Evolutionary conservation across 805 yeast genomes (phyloP).

Genomic region (Saccharomycopsis fibuligera): DNA sequence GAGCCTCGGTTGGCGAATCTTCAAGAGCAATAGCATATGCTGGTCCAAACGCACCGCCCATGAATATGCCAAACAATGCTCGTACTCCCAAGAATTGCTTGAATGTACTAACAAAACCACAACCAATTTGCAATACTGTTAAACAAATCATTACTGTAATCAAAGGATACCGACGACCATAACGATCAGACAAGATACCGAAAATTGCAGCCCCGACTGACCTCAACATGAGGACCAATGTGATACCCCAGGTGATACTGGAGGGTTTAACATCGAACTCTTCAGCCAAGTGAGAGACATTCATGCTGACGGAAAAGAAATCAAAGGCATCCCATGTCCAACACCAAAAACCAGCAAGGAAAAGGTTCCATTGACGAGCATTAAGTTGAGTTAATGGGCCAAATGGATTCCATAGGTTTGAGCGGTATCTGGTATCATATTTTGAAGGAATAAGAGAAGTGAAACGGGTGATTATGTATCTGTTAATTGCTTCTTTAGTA

Average conservation of each 20-base stretch:
- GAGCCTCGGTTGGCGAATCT: constrained; percentile 52
- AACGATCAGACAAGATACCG: constrained; percentile 53
- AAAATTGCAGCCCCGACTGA: constrained; percentile 60
- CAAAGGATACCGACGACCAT: constrained; percentile 57
- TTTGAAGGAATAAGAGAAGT: constrained; percentile 11
- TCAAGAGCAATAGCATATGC: constrained; percentile 63
- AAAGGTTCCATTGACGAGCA: constrained; percentile 47
- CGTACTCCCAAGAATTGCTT: constrained; percentile 55
- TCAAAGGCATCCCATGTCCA: constrained; percentile 76
- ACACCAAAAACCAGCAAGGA: constrained; percentile 51
- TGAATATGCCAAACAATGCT: constrained; percentile 52
- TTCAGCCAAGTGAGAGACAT: constrained; percentile 44
- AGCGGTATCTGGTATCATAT: constrained; percentile 7
- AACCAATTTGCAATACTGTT: constrained; percentile 52
- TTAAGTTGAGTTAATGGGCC: constrained; percentile 34
- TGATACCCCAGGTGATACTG: constrained; percentile 66
- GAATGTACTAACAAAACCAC: constrained; percentile 54
- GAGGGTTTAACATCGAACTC: constrained; percentile 38
- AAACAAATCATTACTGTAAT: constrained; percentile 40
- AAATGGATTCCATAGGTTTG: constrained; percentile 22
- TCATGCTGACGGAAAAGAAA: constrained; percentile 56
- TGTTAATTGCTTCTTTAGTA: background rate
- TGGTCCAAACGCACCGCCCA: constrained; percentile 59
- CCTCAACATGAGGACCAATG: constrained; percentile 61
- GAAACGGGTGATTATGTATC: constrained; percentile 10